A percentile compares a stretch with the other conserved stretches of the same genome.
phyloP scores from a whole-genome alignment of 495 filamentous ascomycete species.

The Aspergillus steynii region DNA sequence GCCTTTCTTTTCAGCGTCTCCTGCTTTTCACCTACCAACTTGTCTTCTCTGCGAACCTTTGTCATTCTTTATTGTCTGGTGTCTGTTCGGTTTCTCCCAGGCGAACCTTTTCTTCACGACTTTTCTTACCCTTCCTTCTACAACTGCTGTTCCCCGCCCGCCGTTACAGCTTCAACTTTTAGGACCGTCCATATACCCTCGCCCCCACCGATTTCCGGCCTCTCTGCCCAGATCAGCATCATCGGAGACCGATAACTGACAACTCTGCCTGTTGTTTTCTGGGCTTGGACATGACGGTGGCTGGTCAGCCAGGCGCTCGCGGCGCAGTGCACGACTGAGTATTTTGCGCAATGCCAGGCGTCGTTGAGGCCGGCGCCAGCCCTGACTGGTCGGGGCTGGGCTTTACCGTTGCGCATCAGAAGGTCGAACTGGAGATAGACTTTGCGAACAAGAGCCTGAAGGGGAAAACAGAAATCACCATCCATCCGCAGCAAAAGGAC shows the following conservation, averaged over 20 bases:
- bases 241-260: conserved; percentile 1
- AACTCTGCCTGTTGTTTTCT: conserved; percentile 14
- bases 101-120: background rate
- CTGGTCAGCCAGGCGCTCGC: conserved; percentile 39
- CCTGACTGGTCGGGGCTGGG: conserved; percentile 41
- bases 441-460: conserved; percentile 71
- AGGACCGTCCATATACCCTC: background rate
- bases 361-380: conserved; percentile 41
- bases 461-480: conserved; percentile 77
- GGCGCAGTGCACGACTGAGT: conserved; percentile 45
- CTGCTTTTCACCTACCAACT: background rate
- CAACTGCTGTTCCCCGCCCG: conserved; percentile 1
- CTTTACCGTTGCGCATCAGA: conserved; percentile 74
- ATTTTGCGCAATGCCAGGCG: conserved; percentile 47
- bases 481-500: conserved; percentile 67
- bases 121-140: background rate
- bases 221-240: background rate
- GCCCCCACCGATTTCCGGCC: background rate
- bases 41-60: background rate
- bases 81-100: background rate
- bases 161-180: conserved; percentile 9
- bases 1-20: background rate
- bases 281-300: conserved; percentile 45
- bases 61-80: background rate
- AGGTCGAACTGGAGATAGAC: conserved; percentile 84